Evolutionary conservation across 2,329 filamentous ascomycete genomes (phyloP).

Genomic region (Cordyceps tenuipes): DNA sequence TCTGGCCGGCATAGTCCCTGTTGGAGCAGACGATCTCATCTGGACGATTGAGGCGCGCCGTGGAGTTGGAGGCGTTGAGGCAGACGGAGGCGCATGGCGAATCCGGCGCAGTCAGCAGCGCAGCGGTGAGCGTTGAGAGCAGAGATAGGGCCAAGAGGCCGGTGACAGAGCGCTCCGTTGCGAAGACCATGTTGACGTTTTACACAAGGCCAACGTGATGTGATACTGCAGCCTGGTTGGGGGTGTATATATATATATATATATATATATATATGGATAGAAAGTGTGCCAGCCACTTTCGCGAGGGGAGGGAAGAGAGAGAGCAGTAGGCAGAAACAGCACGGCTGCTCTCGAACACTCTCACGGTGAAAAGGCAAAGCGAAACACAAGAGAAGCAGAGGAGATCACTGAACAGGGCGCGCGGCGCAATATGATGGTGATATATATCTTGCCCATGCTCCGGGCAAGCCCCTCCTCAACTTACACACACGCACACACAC

Average conservation of each 20-base stretch:
- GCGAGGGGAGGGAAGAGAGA: neutral
- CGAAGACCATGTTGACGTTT: neutral
- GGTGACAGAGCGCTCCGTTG: neutral
- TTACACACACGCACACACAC: neutral
- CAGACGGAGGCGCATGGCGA: constrained; percentile 48
- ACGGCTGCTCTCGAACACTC: neutral
- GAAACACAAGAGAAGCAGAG: neutral
- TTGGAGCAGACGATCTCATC: constrained; percentile 42
- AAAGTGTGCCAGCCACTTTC: constrained; percentile 10
- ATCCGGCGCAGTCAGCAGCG: constrained; percentile 43
- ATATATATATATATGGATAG: neutral
- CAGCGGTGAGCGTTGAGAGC: constrained; percentile 19
- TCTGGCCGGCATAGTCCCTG: constrained; percentile 29
- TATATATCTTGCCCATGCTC: neutral
- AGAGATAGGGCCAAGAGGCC: constrained; percentile 5
- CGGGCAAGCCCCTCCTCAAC: neutral
- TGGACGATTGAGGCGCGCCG: constrained; percentile 35
- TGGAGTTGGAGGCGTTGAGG: constrained; percentile 34
- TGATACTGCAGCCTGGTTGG: neutral
- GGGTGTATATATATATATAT: neutral
- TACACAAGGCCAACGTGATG: neutral
- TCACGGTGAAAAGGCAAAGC: neutral
- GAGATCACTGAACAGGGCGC: neutral
- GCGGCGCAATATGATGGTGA: neutral
- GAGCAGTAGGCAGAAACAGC: neutral